Evolutionary conservation across 805 yeast species (phyloP), one percentile per base, ranked within the genome.

Genomic region (Nakazawaea wickerhamii): DNA sequence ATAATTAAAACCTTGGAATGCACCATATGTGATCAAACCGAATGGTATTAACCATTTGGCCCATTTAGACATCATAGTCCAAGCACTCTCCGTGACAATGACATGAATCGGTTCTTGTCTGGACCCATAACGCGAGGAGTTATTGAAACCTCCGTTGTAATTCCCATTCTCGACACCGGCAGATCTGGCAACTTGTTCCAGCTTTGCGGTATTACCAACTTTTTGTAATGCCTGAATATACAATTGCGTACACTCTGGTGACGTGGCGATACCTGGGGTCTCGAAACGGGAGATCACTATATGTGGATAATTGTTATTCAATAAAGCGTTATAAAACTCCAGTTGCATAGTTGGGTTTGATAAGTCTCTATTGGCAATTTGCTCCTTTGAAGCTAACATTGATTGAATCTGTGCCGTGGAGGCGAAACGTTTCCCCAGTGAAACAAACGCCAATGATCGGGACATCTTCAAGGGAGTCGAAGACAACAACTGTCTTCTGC

Each of bases 211-310:
- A 53, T 86, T 81, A 31, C 96, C 96, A 48, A 81, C 68, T 54
- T 78, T 79, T 50, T 76, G 78, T 52, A 93, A 68, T 2, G 98
- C 98, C 48, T 84, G 87, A 46, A 80, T 68, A 60, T 93, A 93
- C 30, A 85, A 67, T 48, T 73, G 73, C 41, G 88, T 79, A 65
- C 97, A 85, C 49, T 84, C 95, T 2, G 78, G 73, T 44, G 85
- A 81, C 10, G 82, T 67, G 8, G 95, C 93, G 42, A 93, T 86
- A n/a, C 96, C 96, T 0, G 93, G 84, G 7, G 95, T 84, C 60
- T 95, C 98, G 59, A 77, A 95, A 46, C 99, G 75, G 44, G 93
- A 83, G n/a, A 91, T 88, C 5, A 93, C 96, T 42, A 91, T 82
- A 54, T 89, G 95, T n/a, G 99, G 98, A 58, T 88, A 93, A 63